Conservation (phyloP, 805 yeast genomes). For the Priceomyces castillae region DNA sequence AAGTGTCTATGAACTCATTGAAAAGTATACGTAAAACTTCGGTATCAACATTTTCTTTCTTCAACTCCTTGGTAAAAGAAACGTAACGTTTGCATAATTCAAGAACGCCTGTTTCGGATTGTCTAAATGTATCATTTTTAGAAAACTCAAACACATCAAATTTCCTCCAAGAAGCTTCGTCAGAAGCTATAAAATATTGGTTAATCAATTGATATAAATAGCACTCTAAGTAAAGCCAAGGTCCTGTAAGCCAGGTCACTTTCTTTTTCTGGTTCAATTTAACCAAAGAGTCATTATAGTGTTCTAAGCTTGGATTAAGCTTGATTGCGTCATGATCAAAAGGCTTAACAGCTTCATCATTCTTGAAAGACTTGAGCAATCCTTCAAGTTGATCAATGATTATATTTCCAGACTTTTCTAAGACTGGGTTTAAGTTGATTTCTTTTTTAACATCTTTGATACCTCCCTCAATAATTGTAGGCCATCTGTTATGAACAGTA, state of each 20-base stretch:
- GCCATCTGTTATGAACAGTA: conserved; percentile 85
- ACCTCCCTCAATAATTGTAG: conserved; percentile 68
- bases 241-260: conserved; percentile 76
- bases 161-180: conserved; percentile 28
- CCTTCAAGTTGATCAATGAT: conserved; percentile 42
- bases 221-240: conserved; percentile 90
- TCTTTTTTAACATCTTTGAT: conserved; percentile 57
- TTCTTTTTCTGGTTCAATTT: conserved; percentile 20
- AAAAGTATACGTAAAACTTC: conserved; percentile 58
- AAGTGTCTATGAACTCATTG: conserved; percentile 80
- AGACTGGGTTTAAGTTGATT: conserved; percentile 20
- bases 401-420: conserved; percentile 43
- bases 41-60: conserved; percentile 22
- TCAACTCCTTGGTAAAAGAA: conserved; percentile 39
- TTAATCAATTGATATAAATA: conserved; percentile 71
- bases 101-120: conserved; percentile 72
- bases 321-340: conserved; percentile 33
- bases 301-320: conserved; percentile 46
- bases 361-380: conserved; percentile 44
- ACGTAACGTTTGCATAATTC: conserved; percentile 68
- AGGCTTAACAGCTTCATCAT: conserved; percentile 29
- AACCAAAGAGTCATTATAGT: conserved; percentile 58
- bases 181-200: conserved; percentile 30
- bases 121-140: conserved; percentile 71
- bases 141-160: conserved; percentile 74